These are phyloP conservation scores for Fusarium caatingaense DNA, from an alignment of 2,329 filamentous ascomycete genomes.

Conservation along the genomic window DNA sequence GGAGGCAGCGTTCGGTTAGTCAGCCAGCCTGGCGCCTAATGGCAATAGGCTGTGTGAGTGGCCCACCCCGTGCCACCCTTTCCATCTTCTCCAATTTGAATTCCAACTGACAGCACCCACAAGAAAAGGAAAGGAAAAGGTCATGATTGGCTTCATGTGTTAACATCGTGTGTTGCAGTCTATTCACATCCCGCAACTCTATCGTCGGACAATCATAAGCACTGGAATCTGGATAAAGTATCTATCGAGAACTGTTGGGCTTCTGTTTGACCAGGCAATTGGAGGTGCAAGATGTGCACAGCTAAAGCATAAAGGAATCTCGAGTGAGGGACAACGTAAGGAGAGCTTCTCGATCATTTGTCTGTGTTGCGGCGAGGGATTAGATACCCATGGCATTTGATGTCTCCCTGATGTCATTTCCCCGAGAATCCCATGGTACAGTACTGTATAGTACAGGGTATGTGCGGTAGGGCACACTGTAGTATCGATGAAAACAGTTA, in stretches of 20 bases:
- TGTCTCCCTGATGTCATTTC: constrained; percentile 28
- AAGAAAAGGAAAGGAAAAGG: background rate
- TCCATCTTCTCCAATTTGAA: constrained; percentile 17
- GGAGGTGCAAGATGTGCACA: background rate
- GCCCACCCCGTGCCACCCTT: background rate
- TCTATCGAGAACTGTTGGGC: background rate
- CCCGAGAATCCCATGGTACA: background rate
- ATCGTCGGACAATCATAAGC: background rate
- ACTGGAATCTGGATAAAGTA: background rate
- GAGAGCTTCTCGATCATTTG: background rate
- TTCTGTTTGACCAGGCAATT: background rate
- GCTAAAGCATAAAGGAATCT: background rate
- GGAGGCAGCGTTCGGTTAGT: constrained; percentile 23
- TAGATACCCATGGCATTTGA: background rate
- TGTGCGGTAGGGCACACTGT: constrained; percentile 19
- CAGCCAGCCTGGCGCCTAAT: constrained; percentile 16
- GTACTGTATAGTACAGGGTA: constrained; percentile 17
- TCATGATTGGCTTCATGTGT: constrained; percentile 2
- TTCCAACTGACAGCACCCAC: constrained; percentile 20
- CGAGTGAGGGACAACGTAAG: background rate
- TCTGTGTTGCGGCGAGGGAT: background rate
- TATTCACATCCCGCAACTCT: background rate
- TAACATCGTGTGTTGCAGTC: background rate
- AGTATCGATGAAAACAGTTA: constrained; percentile 17
- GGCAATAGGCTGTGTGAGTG: background rate